Conservation (phyloP, 192 early-diverging fungal species). For the Chytriomyces sp. region DNA sequence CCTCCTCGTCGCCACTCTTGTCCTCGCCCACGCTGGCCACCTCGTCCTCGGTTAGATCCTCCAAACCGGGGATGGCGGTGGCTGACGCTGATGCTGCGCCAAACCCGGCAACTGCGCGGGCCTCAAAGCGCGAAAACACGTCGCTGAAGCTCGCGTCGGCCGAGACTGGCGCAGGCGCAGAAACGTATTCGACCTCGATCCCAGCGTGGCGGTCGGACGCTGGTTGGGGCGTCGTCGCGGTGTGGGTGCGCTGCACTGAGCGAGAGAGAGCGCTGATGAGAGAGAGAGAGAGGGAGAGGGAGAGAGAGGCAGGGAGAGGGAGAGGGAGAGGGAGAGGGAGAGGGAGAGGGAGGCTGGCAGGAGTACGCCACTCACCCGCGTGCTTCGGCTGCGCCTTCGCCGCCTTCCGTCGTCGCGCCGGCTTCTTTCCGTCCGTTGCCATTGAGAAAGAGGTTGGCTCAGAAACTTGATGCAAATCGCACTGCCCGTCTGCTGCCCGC, state of each 20-base stretch:
- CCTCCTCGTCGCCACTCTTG: slow-evolving; percentile 36
- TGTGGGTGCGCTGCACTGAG: not conserved
- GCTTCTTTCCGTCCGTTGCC: too few species aligned
- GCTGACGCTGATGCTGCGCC: slow-evolving; percentile 13
- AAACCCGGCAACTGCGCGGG: not conserved
- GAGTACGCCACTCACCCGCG: not conserved
- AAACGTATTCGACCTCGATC: slow-evolving; percentile 54
- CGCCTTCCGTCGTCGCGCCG: slow-evolving; percentile 1
- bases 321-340: not conserved
- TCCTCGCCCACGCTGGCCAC: slow-evolving; percentile 11
- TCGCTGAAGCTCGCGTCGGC: slow-evolving; percentile 41
- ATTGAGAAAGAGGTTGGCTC: too few species aligned
- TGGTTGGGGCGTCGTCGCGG: not conserved
- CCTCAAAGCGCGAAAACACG: slow-evolving; percentile 52
- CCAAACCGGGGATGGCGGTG: slow-evolving; percentile 31
- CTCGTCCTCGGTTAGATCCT: slow-evolving; percentile 12
- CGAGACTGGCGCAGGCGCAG: slow-evolving; percentile 32
- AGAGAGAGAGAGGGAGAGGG: not conserved
- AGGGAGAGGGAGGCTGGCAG: not conserved
- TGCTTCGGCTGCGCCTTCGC: slow-evolving; percentile 7
- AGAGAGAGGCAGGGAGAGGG: not conserved
- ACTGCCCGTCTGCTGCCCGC: too few species aligned
- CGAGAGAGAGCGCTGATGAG: not conserved
- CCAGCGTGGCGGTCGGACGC: not conserved
- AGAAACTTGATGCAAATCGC: too few species aligned